phyloP scores from a whole-genome alignment of 2,329 filamentous ascomycete species.

The Macroventuria anomochaeta region DNA sequence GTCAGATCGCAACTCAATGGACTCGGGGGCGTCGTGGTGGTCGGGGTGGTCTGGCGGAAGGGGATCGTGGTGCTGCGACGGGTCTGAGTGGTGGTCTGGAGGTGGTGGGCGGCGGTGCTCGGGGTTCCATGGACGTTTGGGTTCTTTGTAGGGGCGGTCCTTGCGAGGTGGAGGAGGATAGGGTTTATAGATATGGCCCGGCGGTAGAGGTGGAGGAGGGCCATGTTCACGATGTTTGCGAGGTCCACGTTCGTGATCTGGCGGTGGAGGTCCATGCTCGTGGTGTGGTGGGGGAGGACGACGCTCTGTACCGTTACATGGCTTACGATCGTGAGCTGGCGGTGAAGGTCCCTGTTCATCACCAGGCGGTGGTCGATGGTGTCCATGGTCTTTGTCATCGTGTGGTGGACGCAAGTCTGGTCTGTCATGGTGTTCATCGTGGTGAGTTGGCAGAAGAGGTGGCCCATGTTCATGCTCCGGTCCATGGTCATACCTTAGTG shows the following conservation, averaged over 20 bases:
- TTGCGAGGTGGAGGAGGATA: constrained; percentile 20
- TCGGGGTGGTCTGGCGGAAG: neutral
- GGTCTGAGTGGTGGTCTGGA: neutral
- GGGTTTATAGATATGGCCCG: constrained; percentile 10
- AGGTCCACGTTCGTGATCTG: constrained; percentile 4
- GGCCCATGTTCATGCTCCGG: neutral
- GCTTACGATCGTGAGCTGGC: neutral
- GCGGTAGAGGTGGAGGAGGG: constrained; percentile 14
- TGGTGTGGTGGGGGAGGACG: neutral
- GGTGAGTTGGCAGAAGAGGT: neutral
- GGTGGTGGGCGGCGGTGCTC: neutral
- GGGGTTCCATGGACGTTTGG: neutral
- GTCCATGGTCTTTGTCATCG: neutral
- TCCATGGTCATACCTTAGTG: neutral
- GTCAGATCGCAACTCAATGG: neutral
- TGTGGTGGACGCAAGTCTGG: neutral
- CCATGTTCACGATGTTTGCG: constrained; percentile 4
- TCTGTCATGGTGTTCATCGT: neutral
- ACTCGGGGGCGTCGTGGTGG: neutral
- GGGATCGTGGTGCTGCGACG: neutral
- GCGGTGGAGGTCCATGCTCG: neutral
- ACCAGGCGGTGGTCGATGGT: neutral
- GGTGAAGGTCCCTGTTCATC: neutral
- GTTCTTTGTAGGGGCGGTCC: neutral
- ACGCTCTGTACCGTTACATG: neutral